Evolutionary conservation across 306 rosid genomes (phyloP), one percentile per base, ranked within the genome.

Genomic region (Mimosa bimucronata): DNA sequence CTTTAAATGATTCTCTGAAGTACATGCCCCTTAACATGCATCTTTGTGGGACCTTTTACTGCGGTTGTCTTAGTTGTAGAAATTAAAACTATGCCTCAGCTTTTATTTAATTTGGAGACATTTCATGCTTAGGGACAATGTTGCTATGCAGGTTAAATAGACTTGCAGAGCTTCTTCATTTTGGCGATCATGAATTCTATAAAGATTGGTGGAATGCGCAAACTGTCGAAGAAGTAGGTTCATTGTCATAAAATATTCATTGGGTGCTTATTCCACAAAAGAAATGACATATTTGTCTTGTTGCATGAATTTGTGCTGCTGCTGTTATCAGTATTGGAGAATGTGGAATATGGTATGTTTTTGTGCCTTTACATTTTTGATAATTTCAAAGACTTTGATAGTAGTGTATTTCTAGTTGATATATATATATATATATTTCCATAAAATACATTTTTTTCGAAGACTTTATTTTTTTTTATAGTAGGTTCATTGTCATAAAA

Each of bases 191-290:
- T 16, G 98, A 90, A 81, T 96, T 96, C 80, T 96, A 96, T 88
- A 89, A 90, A 82, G 99, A 91, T 80, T 96, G 99, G 99, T 96
- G 99, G 99, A 96, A 96, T 88, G 99, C 98, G 71, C 88, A 89
- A 88, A 96, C 93, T 58, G 91, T 93, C 75, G 98, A 91, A 81
- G 99, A 93, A 88, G 99, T 96, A 84, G 61, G 45, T 82, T 83
- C 46, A 73, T 60, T 83, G 69, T 71, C 44, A 10, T 77, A 66
- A 60, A 64, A 77, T 76, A 34, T 60, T 79, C 77, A 62, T 66
- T 25, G 50, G 45, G 66, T 70, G 30, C 68, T 61, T 82, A 9
- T 66, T 80, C 70, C 37, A 60, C 50, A 71, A 74, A 66, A 74
- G 31, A 75, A 76, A 25, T 83, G 84, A 80, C 87, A 71, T 62